Conservation (phyloP, 1,284 basidiomycete genomes). For the Grifola frondosa region DNA sequence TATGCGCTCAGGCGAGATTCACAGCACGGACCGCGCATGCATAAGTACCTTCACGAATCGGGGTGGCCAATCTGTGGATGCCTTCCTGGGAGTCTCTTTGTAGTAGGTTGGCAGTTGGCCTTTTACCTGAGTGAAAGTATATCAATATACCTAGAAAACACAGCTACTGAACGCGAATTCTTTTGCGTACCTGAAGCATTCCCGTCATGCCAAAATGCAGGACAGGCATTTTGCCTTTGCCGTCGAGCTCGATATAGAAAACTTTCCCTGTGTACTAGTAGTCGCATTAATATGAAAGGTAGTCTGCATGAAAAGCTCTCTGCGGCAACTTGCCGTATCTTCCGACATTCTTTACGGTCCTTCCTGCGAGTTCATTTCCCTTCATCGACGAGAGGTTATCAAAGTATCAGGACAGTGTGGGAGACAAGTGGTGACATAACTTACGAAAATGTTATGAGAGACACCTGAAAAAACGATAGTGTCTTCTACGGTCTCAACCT, state of each 20-base stretch:
- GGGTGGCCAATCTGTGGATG: conserved; percentile 71
- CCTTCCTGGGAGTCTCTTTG: conserved; percentile 51
- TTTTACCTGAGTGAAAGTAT: conserved; percentile 46
- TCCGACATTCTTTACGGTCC: conserved; percentile 58
- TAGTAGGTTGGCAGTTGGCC: conserved; percentile 67
- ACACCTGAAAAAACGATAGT: conserved; percentile 67
- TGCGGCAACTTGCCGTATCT: conserved; percentile 65
- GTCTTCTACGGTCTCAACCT: conserved; percentile 66
- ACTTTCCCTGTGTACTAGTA: conserved; percentile 69
- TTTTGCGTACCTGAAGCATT: conserved; percentile 59
- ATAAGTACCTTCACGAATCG: conserved; percentile 63
- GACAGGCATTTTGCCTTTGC: conserved; percentile 63
- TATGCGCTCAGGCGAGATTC: too few species aligned
- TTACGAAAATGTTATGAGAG: conserved; percentile 65
- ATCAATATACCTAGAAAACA: too few species aligned
- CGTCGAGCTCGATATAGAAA: conserved; percentile 72
- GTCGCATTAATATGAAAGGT: too few species aligned
- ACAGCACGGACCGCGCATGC: too few species aligned
- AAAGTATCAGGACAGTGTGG: neutral
- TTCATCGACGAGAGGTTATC: conserved; percentile 26
- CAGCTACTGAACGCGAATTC: neutral
- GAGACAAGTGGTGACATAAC: too few species aligned
- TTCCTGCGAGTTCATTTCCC: conserved; percentile 59
- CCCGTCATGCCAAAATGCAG: conserved; percentile 87
- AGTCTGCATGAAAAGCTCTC: neutral